Conservation (phyloP, 2,329 filamentous ascomycete species). For the Didymosphaeria variabile region DNA sequence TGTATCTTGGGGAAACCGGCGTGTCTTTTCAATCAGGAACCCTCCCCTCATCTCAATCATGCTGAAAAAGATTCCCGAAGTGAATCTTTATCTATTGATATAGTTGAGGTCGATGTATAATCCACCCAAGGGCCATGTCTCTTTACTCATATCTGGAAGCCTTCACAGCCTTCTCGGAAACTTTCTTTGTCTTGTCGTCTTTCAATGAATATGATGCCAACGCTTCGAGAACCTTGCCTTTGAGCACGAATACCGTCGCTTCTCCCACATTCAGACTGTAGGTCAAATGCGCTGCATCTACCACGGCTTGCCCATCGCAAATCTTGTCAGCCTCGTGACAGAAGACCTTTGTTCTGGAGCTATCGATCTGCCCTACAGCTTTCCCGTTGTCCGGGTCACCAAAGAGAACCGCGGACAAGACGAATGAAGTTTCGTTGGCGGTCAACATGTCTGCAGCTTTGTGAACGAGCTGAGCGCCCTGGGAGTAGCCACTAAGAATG, state of each 20-base stretch:
- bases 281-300: slow-evolving; percentile 46
- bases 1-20: background rate
- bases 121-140: too few species aligned
- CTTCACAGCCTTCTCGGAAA: too few species aligned
- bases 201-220: background rate
- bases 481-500: slow-evolving; percentile 22
- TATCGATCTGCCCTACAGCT: slow-evolving; percentile 42
- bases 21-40: too few species aligned
- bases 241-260: slow-evolving; percentile 42
- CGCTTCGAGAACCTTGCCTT: background rate
- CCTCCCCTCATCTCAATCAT: too few species aligned
- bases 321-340: slow-evolving; percentile 49
- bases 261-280: slow-evolving; percentile 42
- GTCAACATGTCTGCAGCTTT: slow-evolving; percentile 51
- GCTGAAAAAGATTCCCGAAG: too few species aligned
- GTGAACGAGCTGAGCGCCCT: slow-evolving; percentile 56
- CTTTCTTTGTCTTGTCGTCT: background rate
- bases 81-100: too few species aligned
- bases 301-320: slow-evolving; percentile 39
- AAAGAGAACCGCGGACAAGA: slow-evolving; percentile 46
- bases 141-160: too few species aligned
- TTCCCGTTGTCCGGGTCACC: slow-evolving; percentile 50
- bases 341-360: slow-evolving; percentile 36
- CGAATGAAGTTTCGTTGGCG: slow-evolving; percentile 32
- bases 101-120: too few species aligned